Percentiles rank a stretch among this genome's conserved stretches.
Conservation (phyloP, 352 stramenopile species). For the Pythium diclinum region DNA sequence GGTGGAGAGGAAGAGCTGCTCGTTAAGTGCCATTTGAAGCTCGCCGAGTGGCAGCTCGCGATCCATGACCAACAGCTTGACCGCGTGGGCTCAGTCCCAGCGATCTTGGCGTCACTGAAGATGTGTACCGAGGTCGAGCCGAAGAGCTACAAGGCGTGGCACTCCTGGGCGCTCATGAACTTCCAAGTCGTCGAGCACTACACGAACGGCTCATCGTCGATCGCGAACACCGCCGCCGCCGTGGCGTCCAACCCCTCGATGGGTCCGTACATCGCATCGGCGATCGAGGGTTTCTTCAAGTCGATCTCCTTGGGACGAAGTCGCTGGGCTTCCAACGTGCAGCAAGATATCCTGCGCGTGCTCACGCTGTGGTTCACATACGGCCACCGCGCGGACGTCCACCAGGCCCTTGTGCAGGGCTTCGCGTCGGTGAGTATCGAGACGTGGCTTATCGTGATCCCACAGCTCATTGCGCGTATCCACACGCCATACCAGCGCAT, state of each 20-base stretch:
- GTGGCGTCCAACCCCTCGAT: conserved; percentile 47
- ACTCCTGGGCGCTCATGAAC: conserved; percentile 98
- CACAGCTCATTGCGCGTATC: conserved; percentile 96
- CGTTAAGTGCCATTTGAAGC: conserved; percentile 81
- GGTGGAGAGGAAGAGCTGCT: conserved; percentile 60
- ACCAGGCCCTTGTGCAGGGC: conserved; percentile 70
- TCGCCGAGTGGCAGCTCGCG: conserved; percentile 84
- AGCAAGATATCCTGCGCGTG: conserved; percentile 97
- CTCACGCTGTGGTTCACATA: conserved; percentile 99
- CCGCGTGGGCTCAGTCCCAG: conserved; percentile 58
- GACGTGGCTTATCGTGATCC: conserved; percentile 98
- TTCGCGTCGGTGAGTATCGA: conserved; percentile 95
- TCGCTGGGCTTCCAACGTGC: conserved; percentile 85
- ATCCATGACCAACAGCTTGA: conserved; percentile 75
- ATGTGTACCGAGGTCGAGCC: conserved; percentile 80
- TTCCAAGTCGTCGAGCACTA: conserved; percentile 94
- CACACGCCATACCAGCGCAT: conserved; percentile 77
- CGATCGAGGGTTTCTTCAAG: conserved; percentile 97
- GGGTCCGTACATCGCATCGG: conserved; percentile 83
- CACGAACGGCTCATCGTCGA: conserved; percentile 33
- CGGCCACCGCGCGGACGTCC: conserved; percentile 91
- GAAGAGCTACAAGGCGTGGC: conserved; percentile 97
- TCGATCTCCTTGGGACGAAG: conserved; percentile 96
- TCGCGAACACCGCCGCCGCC: conserved; percentile 35
- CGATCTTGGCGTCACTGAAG: conserved; percentile 77